Conservation (phyloP, 495 filamentous ascomycete species). For the Aspergillus mulundensis region DNA sequence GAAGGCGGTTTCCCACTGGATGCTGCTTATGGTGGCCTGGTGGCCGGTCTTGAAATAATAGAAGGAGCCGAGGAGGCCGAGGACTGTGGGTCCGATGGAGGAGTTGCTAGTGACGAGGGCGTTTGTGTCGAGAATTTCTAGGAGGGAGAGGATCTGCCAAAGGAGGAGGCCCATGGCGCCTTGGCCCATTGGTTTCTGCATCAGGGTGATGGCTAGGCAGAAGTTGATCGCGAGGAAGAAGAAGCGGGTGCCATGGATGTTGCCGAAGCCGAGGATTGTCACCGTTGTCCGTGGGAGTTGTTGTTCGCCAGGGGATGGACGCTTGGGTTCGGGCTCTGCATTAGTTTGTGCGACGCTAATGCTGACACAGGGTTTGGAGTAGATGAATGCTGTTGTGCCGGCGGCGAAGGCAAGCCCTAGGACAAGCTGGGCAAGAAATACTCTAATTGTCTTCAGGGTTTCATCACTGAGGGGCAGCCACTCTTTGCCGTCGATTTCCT, state of each 20-base stretch:
- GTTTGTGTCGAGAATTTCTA: conserved; percentile 85
- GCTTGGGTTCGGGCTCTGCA: conserved; percentile 22
- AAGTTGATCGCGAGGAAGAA: conserved; percentile 78
- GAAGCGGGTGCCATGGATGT: conserved; percentile 87
- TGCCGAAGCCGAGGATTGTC: conserved; percentile 85
- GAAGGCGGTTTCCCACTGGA: conserved; percentile 98
- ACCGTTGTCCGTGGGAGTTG: conserved; percentile 51
- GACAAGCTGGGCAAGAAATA: conserved; percentile 70
- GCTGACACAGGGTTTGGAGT: conserved; percentile 69
- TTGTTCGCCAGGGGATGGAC: conserved; percentile 29
- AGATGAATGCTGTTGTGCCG: conserved; percentile 67
- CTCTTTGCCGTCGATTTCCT: conserved; percentile 83
- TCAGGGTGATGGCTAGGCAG: conserved; percentile 66
- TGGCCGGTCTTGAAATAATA: conserved; percentile 98
- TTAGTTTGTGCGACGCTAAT: conserved; percentile 42
- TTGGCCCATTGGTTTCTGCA: conserved; percentile 93
- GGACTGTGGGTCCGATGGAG: conserved; percentile 74
- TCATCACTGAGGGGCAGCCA: conserved; percentile 67
- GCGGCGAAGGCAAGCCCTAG: conserved; percentile 63
- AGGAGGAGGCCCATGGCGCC: conserved; percentile 73
- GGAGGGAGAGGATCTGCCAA: conserved; percentile 80
- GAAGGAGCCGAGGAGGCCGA: conserved; percentile 82
- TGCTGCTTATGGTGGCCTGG: conserved; percentile 78
- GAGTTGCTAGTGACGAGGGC: conserved; percentile 55
- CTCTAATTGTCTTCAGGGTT: conserved; percentile 67